These are phyloP conservation scores for Actinomucor elegans DNA, from an alignment of 371 early-diverging fungal genomes.

Conservation along the genomic window DNA sequence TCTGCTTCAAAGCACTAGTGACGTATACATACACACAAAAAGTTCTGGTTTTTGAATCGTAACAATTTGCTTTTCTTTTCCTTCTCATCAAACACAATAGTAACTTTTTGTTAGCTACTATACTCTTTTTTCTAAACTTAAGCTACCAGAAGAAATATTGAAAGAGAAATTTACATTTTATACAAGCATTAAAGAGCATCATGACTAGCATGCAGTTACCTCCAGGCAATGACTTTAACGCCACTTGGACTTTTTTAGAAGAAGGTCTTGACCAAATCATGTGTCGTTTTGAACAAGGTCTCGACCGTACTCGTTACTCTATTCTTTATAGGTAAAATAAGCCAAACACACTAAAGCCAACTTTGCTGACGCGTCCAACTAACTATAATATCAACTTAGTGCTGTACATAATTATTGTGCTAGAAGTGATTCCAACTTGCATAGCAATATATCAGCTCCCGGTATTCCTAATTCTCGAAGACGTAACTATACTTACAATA, in stretches of 20 bases:
- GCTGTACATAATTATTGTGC: constrained; percentile 87
- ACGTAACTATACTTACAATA: constrained; percentile 15
- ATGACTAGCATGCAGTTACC: constrained; percentile 38
- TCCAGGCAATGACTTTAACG: constrained; percentile 53
- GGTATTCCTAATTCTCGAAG: constrained; percentile 28
- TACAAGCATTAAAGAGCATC: too few relatives aligned
- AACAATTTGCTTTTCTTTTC: background rate
- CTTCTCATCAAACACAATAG: too few relatives aligned
- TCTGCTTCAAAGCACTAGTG: too few relatives aligned
- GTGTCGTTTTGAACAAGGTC: constrained; percentile 72
- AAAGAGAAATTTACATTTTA: background rate
- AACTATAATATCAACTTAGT: constrained; percentile 34
- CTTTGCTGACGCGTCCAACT: background rate
- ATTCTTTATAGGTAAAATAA: constrained; percentile 87
- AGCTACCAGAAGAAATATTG: background rate
- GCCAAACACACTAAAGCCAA: too few relatives aligned
- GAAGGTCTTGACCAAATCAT: constrained; percentile 83
- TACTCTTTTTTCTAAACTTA: background rate
- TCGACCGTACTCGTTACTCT: constrained; percentile 76
- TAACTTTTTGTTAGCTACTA: background rate
- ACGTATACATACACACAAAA: too few relatives aligned
- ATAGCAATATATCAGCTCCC: constrained; percentile 5
- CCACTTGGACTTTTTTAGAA: constrained; percentile 79
- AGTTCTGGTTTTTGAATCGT: too few relatives aligned
- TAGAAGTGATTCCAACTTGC: constrained; percentile 33